Evolutionary conservation across 371 early-diverging fungal genomes (phyloP), one percentile per base, ranked within the genome.

Genomic region (Entomophthora muscae): DNA sequence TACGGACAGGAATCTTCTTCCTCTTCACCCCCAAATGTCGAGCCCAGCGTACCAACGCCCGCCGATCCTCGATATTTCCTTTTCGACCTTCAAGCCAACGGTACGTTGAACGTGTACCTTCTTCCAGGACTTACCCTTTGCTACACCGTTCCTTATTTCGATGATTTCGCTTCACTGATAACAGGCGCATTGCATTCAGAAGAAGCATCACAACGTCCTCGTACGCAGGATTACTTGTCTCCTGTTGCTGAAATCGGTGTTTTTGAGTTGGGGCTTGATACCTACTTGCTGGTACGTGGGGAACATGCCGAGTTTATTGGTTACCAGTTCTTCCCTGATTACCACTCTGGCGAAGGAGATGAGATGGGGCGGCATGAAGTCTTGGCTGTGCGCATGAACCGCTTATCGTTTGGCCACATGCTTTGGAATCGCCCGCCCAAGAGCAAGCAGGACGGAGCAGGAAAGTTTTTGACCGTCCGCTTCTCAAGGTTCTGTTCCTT

Each of bases 1-100:
- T 83, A 83, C 66, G 82, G 81, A 28, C 77, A 61, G 21, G 33
- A 23, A 2, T 30, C 31, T 31, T 32, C 60, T 3, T 12, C 51
- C 24, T 5, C 5, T 42, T 10, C 42, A 5, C 42, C 42, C 42
- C n/a, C n/a, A n/a, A n/a, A n/a, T n/a, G n/a, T n/a, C n/a, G 42
- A 42, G 17, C 17, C 12, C 31, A 3, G 1, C 12, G 22, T 21
- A 21, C 58, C 58, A 17, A 2, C 31, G 1, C 3, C 17, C 1
- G 3, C 21, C 26, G 29, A 1, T 22, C 13, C 58, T 24, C 58
- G 58, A 3, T 26, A 57, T 26, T 57, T 57, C 31, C 29, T 57
- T 26, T 26, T 29, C 12, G 12, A 21, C 12, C 2, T 57, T 7
- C 26, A 29, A 21, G 29, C 17, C 17, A 29, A 10, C 24, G 42